A percentile compares a stretch with the other conserved stretches of the same genome.
Evolutionary conservation across 768 basidiomycete genomes (phyloP).

Genomic region (Hortiboletus campestris): DNA sequence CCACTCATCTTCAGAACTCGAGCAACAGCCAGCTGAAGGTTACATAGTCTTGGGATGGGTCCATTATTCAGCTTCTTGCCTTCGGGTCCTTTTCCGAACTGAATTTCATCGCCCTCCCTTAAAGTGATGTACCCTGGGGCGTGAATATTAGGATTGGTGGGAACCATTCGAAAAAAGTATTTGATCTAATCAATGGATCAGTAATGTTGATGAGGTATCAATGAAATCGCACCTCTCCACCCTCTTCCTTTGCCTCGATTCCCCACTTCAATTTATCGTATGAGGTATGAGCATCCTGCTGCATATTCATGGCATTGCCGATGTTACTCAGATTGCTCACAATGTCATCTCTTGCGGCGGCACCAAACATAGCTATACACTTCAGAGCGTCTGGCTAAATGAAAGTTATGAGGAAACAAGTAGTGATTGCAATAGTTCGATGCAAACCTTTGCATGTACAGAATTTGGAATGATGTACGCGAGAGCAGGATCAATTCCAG

Average conservation of each 20-base stretch:
- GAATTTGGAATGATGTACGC: not conserved
- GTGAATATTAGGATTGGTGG: not conserved
- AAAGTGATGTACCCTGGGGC: not conserved
- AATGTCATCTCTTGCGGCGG: not conserved
- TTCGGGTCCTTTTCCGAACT: not conserved
- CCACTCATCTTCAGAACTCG: not conserved
- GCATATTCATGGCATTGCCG: conserved; percentile 1
- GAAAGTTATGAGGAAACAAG: no score
- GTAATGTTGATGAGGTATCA: not conserved
- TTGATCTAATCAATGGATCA: not conserved
- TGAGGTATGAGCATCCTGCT: not conserved
- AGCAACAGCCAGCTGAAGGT: conserved; percentile 5
- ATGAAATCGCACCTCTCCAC: not conserved
- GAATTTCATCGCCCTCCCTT: conserved; percentile 4
- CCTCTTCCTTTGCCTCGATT: conserved; percentile 1
- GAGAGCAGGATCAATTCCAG: not conserved
- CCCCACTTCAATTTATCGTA: not conserved
- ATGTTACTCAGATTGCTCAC: not conserved
- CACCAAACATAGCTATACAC: no score
- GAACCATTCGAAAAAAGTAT: not conserved
- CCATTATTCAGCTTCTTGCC: not conserved
- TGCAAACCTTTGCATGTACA: not conserved
- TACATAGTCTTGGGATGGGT: not conserved
- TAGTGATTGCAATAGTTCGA: no score
- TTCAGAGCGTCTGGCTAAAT: no score